Conservation (phyloP, 73 alveolate genomes). For the Symbiodinium natans region DNA sequence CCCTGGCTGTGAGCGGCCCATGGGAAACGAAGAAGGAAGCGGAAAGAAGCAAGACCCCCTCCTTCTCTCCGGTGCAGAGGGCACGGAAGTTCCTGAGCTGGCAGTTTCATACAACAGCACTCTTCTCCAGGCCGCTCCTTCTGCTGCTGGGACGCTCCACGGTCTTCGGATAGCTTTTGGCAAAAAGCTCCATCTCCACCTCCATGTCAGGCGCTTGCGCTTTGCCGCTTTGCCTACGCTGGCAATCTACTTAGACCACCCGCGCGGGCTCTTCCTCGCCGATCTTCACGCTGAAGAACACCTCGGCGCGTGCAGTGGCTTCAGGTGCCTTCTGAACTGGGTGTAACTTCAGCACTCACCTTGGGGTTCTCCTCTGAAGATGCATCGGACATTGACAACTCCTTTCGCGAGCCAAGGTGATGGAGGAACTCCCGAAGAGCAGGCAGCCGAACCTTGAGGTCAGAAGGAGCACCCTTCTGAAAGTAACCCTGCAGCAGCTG, state of each 20-base stretch:
- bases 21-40: background rate
- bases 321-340: too few species aligned
- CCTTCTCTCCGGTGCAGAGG: conserved; percentile 97
- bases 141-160: conserved; percentile 83
- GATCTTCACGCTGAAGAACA: conserved; percentile 44
- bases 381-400: conserved; percentile 19
- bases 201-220: background rate
- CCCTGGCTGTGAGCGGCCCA: conserved; percentile 71
- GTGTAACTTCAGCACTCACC: too few species aligned
- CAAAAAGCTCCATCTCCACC: conserved; percentile 95
- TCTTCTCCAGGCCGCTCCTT: background rate
- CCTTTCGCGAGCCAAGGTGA: background rate
- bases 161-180: conserved; percentile 95
- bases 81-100: conserved; percentile 95
- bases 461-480: conserved; percentile 48
- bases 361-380: conserved; percentile 57
- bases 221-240: too few species aligned
- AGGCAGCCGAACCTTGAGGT: conserved; percentile 16
- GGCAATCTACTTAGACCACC: too few species aligned
- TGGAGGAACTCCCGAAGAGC: background rate
- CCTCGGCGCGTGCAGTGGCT: too few species aligned
- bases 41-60: background rate
- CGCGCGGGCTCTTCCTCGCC: conserved; percentile 45
- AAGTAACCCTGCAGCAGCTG: conserved; percentile 69
- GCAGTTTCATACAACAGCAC: background rate